These are phyloP conservation scores for Massarina eburnea DNA, from an alignment of 2,329 filamentous ascomycete species.

Conservation along the genomic window DNA sequence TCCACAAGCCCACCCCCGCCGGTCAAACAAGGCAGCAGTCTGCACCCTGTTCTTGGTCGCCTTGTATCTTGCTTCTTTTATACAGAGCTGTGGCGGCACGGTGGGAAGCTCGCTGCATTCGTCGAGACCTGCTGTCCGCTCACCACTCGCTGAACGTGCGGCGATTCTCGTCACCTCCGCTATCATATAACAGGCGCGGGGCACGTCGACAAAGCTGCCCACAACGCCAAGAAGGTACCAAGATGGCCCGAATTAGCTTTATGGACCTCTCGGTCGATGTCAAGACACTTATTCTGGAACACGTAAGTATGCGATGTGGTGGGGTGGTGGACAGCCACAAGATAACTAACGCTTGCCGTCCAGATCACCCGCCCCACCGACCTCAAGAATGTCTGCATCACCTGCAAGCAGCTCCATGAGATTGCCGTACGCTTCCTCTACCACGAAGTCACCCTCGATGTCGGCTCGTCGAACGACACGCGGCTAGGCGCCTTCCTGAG, in stretches of 20 bases:
- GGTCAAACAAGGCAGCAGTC: background rate
- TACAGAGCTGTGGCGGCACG: too few relatives aligned
- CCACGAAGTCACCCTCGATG: constrained; percentile 49
- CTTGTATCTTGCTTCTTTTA: too few relatives aligned
- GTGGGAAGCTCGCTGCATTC: too few relatives aligned
- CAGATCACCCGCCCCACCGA: constrained; percentile 51
- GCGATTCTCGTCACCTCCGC: background rate
- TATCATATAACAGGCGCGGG: too few relatives aligned
- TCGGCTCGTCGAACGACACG: constrained; percentile 48
- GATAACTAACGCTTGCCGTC: constrained; percentile 1
- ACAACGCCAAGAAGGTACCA: background rate
- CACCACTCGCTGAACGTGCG: background rate
- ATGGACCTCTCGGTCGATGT: constrained; percentile 42
- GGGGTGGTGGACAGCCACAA: background rate
- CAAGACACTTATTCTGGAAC: constrained; percentile 43
- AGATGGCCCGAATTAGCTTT: constrained; percentile 33
- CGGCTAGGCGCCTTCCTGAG: constrained; percentile 50
- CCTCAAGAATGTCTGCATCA: constrained; percentile 51
- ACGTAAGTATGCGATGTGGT: constrained; percentile 29
- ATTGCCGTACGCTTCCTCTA: constrained; percentile 51
- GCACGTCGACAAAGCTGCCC: too few relatives aligned
- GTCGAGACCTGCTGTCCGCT: background rate
- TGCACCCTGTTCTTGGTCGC: background rate
- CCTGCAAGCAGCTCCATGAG: constrained; percentile 50
- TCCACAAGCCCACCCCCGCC: background rate